Evolutionary conservation across 2,329 filamentous ascomycete species (phyloP), one percentile per base, ranked within the genome.

Genomic region (Aspergillus phoenicis): DNA sequence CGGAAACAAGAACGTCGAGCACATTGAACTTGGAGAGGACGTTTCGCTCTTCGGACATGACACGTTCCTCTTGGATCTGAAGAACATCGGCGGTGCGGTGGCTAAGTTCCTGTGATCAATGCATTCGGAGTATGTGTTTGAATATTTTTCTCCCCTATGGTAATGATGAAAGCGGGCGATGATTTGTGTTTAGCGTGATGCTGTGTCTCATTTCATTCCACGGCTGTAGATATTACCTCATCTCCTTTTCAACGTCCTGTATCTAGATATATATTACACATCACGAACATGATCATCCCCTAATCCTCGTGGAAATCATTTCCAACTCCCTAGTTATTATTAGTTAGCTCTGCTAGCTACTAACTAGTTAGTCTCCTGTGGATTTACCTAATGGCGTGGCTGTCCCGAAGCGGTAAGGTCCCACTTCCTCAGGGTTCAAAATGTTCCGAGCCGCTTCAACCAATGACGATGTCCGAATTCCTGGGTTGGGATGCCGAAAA

Each of bases 11-110:
- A 87, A 85, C 33, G 93, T 99, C 0, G 89, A 88, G 48, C 93
- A 99, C 76, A 85, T 95, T 13, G 95, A 99, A 80, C 81, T 99
- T 53, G 95, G 93, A 36, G 92, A 98, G 79, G 93, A 98, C 78
- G 87, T 95, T 77, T 97, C 93, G 70, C 79, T 96, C 70, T 99
- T 99, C 74, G 95, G 95, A 0, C 95, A 99, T 72, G 95, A 99
- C 74, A 98, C 94, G 0, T 99, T 99, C 75, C 77, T 99, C 71
- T 80, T 99, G 47, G 95, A 99, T 77, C 78, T 98, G 60, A 88
- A 97, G 79, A 90, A 97, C 68, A 91, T 99, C 53, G 95, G 95
- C 4, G 93, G 92, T 0, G 91, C 88, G 53, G 80, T 99, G 51
- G 88, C 87, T 69, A 85, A 85, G 68, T 99, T 99, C 75, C 76